Base-by-base conservation (phyloP, 768 basidiomycete genomes). In the Amanita subjunquillea region DNA sequence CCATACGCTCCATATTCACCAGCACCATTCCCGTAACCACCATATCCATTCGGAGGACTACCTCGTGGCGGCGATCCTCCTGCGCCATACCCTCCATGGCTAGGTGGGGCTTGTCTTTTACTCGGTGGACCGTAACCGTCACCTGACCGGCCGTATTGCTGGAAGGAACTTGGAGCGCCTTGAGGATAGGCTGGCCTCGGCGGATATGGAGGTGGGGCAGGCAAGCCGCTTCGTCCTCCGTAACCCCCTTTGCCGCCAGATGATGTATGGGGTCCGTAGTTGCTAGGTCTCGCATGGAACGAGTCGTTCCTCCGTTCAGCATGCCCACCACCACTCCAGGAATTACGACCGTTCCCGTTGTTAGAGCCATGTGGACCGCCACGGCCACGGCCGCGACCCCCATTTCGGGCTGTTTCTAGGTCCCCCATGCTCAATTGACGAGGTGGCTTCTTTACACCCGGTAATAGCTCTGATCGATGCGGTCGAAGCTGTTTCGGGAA, bases 401-500 rank as follows among this genome's bases (percentile, higher is more conserved):
- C 78, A 40, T 72, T 67, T 41, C 87, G 77, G 0, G 82, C 77
- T 23, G 70, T 68, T 57, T 92, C 91, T 49, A 87, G 69, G 63
- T 99, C 96, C 27, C 72, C 69, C 2, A 81, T 65, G 9, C 77
- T 79, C 37, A 99, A 73, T 1, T 82, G 67, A 8, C 82, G 77
- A 8, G 75, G 68, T 1, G 79, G 73, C 53, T 75, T 76, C 57
- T 69, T 78, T 27, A 79, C 80, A 1, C 89, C 90, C 6, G 84
- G 84, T 2, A 99, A 73, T 25, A 98, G 69, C 40, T 85, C 71
- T 13, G 92, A 95, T 44, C 79, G 83, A 64, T 99, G 96, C 2
- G 92, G 90, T 2, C 77, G 77, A 10, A 84, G 65, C 62, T 97
- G 95, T 61, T 81, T 78, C 0, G 96, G 94, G 78, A 93, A 96